Evolutionary conservation across 148 eudicot genomes (phyloP).

Genomic region (Silene uniflora): DNA sequence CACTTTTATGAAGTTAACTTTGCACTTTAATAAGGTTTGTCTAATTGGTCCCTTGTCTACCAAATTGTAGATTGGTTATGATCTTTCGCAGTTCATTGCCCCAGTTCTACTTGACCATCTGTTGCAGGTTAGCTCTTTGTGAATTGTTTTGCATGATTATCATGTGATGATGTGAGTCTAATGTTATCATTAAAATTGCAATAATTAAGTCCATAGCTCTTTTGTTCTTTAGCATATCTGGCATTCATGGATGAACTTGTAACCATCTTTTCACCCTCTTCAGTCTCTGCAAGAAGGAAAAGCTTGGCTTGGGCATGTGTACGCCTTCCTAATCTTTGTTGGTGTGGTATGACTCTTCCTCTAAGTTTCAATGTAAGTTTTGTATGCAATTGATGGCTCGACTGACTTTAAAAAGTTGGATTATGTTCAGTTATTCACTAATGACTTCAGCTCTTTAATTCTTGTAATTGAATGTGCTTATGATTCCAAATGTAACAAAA

Average conservation of each 20-base stretch:
- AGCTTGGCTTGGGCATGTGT: conserved; percentile 20
- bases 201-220: neutral
- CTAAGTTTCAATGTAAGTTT: no score
- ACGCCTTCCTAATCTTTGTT: conserved; percentile 17
- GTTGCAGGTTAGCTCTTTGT: conserved; percentile 41
- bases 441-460: neutral
- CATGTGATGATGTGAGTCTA: no score
- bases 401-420: no score
- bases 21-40: no score
- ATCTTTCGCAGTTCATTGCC: conserved; percentile 56
- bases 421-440: no score
- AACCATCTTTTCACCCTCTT: conserved; percentile 1
- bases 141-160: no score
- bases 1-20: neutral
- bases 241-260: neutral
- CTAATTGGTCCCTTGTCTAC: conserved; percentile 4
- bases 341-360: conserved; percentile 19
- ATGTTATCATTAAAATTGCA: neutral
- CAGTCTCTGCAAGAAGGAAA: conserved; percentile 16
- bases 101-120: conserved; percentile 45
- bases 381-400: neutral
- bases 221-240: no score
- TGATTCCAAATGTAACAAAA: neutral
- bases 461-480: neutral
- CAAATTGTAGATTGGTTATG: conserved; percentile 50